Evolutionary conservation across 306 rosid genomes (phyloP), one percentile per base, ranked within the genome.

Genomic region (Parietaria judaica): DNA sequence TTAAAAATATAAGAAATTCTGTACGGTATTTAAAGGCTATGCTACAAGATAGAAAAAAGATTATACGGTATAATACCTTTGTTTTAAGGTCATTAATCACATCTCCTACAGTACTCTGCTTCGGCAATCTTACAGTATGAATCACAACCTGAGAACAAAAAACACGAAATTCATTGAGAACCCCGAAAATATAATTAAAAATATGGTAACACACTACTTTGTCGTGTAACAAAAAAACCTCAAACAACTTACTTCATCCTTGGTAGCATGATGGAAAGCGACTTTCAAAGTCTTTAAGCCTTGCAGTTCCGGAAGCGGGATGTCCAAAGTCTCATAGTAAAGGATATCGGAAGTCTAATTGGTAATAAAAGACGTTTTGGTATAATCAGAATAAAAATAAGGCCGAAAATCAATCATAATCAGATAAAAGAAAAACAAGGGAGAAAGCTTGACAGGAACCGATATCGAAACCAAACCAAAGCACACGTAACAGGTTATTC

Each of bases 281-380:
- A 86, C 81, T 74, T 81, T 86, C 60, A 86, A 79, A 47, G 81
- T 77, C 67, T 86, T 86, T 6, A 81, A 71, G 68, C 95, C 74
- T 73, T 86, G 84, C 66, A 83, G 62, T 68, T 86, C 95, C n/a
- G 90, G 95, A 6, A 83, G 83, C 70, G 95, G 95, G 66, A 86
- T 83, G 48, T 85, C 92, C 85, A 85, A 55, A 12, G 75, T 77
- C 72, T 85, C 92, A 61, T 79, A 85, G 58, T 85, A 85, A 36
- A 85, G 65, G 52, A 85, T 82, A 75, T 85, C 92, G 8, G 92
- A 82, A 48, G 76, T 72, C 92, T 85, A 64, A 65, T 48, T 48
- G 52, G 36, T 23, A 23, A 11, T 6, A 67, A 46, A 51, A 41
- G 3, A 34, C 55, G 56, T 66, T 54, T 59, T 38, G 66, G 17